Conservation (phyloP, 768 basidiomycete species). For the Rhodotorula sphaerocarpa region DNA sequence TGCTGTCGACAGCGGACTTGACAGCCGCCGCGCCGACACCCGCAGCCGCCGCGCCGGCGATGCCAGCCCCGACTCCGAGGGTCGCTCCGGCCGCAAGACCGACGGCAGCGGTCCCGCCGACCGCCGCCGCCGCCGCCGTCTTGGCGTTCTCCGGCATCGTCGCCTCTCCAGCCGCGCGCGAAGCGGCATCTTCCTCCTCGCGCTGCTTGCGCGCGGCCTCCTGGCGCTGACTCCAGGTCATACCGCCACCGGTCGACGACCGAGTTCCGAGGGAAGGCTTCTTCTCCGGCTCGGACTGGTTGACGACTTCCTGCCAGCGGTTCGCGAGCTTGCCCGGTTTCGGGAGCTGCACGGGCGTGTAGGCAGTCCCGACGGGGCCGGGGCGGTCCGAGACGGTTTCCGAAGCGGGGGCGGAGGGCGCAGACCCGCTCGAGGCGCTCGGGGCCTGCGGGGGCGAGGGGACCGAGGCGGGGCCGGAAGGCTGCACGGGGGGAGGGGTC, state of each 20-base stretch:
- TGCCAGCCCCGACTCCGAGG: conserved; percentile 25
- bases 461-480: conserved; percentile 43
- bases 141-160: conserved; percentile 12
- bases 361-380: conserved; percentile 70
- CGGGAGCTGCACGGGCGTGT: conserved; percentile 75
- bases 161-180: conserved; percentile 17
- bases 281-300: conserved; percentile 3
- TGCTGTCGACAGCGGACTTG: conserved; percentile 6
- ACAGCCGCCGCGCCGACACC: conserved; percentile 12
- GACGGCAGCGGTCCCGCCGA: conserved; percentile 50
- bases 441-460: conserved; percentile 36
- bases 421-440: conserved; percentile 47
- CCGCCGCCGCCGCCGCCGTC: conserved; percentile 37
- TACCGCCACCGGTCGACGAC: conserved; percentile 48
- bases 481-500: conserved; percentile 52
- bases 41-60: conserved; percentile 36
- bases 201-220: conserved; percentile 78
- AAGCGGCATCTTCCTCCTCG: conserved; percentile 62
- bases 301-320: conserved; percentile 49
- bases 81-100: conserved; percentile 41
- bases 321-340: conserved; percentile 81
- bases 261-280: conserved; percentile 40
- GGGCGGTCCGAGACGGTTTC: conserved; percentile 57
- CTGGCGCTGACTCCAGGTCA: conserved; percentile 91
- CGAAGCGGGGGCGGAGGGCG: conserved; percentile 37